Percentiles rank a stretch among this genome's conserved stretches.
Conservation (phyloP, 371 early-diverging fungal genomes). For the Mucor velutinosus region DNA sequence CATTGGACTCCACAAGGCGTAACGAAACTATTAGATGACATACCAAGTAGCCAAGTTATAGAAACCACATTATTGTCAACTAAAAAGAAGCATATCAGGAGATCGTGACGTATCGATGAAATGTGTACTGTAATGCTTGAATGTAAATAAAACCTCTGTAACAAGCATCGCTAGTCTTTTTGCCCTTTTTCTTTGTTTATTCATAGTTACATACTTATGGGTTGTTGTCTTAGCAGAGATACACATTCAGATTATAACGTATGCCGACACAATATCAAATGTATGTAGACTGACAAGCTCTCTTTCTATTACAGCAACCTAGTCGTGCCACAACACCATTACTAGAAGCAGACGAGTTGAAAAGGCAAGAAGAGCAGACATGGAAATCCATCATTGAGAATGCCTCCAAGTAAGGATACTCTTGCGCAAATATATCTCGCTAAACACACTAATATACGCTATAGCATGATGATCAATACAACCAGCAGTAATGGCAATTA, state of each 20-base stretch:
- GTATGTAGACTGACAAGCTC: not conserved
- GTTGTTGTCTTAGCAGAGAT: constrained; percentile 1
- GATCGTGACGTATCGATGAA: not conserved
- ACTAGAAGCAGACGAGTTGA: not conserved
- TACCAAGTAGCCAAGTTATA: constrained; percentile 11
- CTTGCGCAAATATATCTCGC: not conserved
- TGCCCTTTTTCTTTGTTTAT: not conserved
- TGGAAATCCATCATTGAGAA: not conserved
- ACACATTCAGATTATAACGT: not conserved
- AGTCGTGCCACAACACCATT: not conserved
- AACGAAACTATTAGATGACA: constrained; percentile 5
- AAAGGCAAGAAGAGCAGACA: not conserved
- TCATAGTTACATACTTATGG: not conserved
- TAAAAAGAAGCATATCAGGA: constrained; percentile 4
- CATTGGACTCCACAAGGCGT: constrained; percentile 23
- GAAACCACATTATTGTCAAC: constrained; percentile 6
- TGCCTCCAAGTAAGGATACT: not conserved
- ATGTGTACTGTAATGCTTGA: not conserved
- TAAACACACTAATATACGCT: not conserved
- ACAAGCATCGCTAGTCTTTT: not conserved
- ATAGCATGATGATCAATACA: not conserved
- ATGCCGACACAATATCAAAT: too few relatives aligned
- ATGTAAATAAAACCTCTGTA: not conserved
- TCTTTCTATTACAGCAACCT: not conserved
- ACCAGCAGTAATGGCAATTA: not conserved